Base-by-base conservation (phyloP, 768 basidiomycete genomes). In the Pulveroboletus ravenelii region DNA sequence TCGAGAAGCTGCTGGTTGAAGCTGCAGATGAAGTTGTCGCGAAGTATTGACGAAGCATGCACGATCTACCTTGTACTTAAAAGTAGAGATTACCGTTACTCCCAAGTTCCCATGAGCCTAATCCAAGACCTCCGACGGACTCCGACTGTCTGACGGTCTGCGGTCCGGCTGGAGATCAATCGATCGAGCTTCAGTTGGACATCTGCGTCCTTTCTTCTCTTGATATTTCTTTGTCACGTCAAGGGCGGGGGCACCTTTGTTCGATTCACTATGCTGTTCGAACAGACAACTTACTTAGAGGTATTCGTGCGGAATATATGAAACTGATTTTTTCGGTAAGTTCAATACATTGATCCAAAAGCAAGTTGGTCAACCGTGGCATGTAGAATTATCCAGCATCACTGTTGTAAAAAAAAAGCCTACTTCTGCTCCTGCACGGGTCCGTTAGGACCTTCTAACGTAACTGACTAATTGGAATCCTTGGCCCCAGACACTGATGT, bases 301-400 rank as follows among this genome's bases (percentile, higher is more conserved):
- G 92, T 6, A 62, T 93, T 8, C 74, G 84, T 35, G 89, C 90
- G 2, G 89, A 93, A 67, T 87, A 80, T 13, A 82, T 94, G 82
- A 74, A 77, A 52, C 86, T 91, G 20, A 70, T 89, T 8, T 93
- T 93, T 57, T 91, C 91, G 13, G 88, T 89, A 55, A 60, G 83
- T 69, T 15, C 25, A 27, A 27, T 27, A 27, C 6, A 27, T 23
- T 2, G 20, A 23, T 36, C 40, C 30, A 6, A 29, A 53, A 36
- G 25, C 20, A 35, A 47, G 34, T 25, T 17, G 14, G 18, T 25
- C 20, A 29, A 36, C 37, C 20, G 18, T 37, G 5, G 10, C 14
- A 27, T 25, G 35, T 29, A 14, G 36, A 10, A 18, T 15, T 27
- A 6, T 23, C 13, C 38, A 10, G 18, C 34, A 30, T 27, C 39